Conservation (phyloP, 345 rosid genomes). For the Citrus sinensis region DVS_A1.0 CM039164.1:563501-564000, state of each 20-base stretch:
- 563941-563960: constrained; percentile 31
- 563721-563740: not conserved
- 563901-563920: constrained; percentile 88
- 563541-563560: not conserved
- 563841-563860: not conserved
- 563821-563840: not conserved
- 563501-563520: not conserved
- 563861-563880: constrained; percentile 40
- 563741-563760: constrained; percentile 47
- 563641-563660: constrained; percentile 11
- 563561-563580: not conserved
- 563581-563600: not conserved
- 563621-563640: not conserved
- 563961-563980: not conserved
- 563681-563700: not conserved
- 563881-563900: constrained; percentile 84
- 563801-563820: constrained; percentile 38
- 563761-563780: constrained; percentile 75
- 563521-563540: not conserved
- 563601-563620: not conserved
- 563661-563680: constrained; percentile 16
- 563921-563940: constrained; percentile 90
- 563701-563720: not conserved
- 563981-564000: not conserved
- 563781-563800: constrained; percentile 72